Conservation (phyloP, 768 basidiomycete species). For the Thelephora ganbajun region DNA sequence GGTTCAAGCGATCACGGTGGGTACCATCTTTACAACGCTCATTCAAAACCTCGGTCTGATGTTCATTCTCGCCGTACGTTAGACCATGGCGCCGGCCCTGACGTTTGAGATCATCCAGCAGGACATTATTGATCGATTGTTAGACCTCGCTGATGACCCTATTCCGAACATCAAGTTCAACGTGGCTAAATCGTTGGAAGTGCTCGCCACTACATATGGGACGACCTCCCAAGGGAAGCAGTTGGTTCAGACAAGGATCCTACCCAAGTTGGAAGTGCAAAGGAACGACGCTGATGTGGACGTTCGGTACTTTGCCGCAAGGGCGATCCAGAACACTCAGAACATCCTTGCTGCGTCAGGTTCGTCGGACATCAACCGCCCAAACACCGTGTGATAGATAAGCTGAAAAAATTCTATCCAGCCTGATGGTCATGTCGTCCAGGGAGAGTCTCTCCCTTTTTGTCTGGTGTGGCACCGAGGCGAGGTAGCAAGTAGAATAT, state of each 20-base stretch:
- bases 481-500: no score
- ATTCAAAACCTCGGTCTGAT: slow-evolving; percentile 3
- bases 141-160: slow-evolving; percentile 73
- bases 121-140: slow-evolving; percentile 72
- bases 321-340: slow-evolving; percentile 53
- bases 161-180: slow-evolving; percentile 99
- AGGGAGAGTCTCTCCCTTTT: slow-evolving; percentile 4
- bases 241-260: slow-evolving; percentile 57
- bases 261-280: slow-evolving; percentile 77
- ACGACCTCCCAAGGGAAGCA: slow-evolving; percentile 53
- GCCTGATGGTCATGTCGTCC: background rate
- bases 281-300: slow-evolving; percentile 88
- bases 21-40: slow-evolving; percentile 14
- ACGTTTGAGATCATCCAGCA: slow-evolving; percentile 71
- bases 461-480: no score
- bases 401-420: no score
- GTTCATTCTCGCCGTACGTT: slow-evolving; percentile 2
- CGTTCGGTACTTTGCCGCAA: slow-evolving; percentile 85
- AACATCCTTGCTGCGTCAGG: slow-evolving; percentile 25
- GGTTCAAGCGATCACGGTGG: slow-evolving; percentile 92
- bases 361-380: slow-evolving; percentile 7
- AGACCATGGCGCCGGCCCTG: slow-evolving; percentile 94
- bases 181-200: slow-evolving; percentile 89
- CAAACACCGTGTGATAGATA: no score
- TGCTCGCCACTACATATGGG: slow-evolving; percentile 63